Evolutionary conservation across 345 rosid species (phyloP).

Genomic region (Fremontodendron californicum): DNA sequence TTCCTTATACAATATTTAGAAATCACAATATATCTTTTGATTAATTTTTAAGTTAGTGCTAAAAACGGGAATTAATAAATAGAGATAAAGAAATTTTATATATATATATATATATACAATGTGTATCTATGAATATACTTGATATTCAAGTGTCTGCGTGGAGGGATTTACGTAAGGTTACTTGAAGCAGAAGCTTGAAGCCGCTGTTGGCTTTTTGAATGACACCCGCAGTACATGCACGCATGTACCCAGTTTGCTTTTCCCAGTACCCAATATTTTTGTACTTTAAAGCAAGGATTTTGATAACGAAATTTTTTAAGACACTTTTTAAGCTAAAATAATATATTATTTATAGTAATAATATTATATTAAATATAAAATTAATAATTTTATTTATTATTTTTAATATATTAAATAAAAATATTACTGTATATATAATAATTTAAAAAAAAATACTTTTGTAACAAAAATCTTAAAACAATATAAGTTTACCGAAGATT

Average conservation of each 20-base stretch:
- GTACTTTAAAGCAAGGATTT: too few relatives aligned
- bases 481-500: conserved; percentile 10
- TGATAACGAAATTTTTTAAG: too few relatives aligned
- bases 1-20: not conserved
- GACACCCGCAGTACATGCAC: conserved; percentile 24
- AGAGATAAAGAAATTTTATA: not conserved
- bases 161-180: conserved; percentile 5
- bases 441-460: too few relatives aligned
- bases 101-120: too few relatives aligned
- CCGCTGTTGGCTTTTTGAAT: conserved; percentile 17
- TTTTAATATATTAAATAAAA: too few relatives aligned
- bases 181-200: conserved; percentile 24
- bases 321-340: too few relatives aligned
- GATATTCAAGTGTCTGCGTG: conserved; percentile 18
- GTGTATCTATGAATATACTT: not conserved
- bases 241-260: conserved; percentile 18
- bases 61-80: not conserved
- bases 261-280: not conserved
- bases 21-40: conserved; percentile 2
- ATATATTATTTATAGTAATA: too few relatives aligned
- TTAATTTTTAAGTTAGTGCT: not conserved
- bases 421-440: too few relatives aligned
- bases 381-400: too few relatives aligned
- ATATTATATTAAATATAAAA: too few relatives aligned
- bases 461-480: too few relatives aligned